Evolutionary conservation across 495 filamentous ascomycete species (phyloP), one percentile per base, ranked within the genome.

Genomic region (Emericellopsis terricola): DNA sequence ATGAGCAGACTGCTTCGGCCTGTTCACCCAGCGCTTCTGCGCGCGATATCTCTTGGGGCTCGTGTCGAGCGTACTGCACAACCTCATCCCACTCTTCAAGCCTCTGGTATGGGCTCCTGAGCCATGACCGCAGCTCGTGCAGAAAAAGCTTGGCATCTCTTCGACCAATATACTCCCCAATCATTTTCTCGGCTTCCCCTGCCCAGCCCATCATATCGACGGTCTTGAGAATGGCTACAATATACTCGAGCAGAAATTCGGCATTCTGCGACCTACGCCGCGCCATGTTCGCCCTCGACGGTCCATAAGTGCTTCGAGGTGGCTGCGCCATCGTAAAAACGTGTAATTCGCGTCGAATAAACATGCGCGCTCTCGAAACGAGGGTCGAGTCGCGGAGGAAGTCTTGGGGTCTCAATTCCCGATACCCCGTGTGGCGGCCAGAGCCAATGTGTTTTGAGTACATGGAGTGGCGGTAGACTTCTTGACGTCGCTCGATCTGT

Each of bases 211-310:
- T 85, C n/a, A 89, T 65, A 49, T 97, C 87, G 14, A 92, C 75
- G 0, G 79, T 83, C 44, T 84, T 91, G 26, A 97, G 57, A 29
- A 97, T 85, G 20, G 80, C 80, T 30, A 94, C 55, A 36, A 91
- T 70, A 45, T 92, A 94, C 42, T 89, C 83, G 15, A 94, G 71
- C 16, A 97, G 49, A 38, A 92, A 97, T 45, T 93, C 87, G 9
- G 80, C 74, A 50, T 87, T 91, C 42, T 76, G 79, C 3, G 67
- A 65, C 28, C 72, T 62, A 26, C 71, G 65, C 31, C 38, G 29
- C 41, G 48, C 36, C 40, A 38, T 26, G 41, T 33, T 32, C 6
- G 23, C 23, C 23, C 23, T 6, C 23, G 23, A 26, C 23, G 23
- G 6, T 6, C 23, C 11, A 6, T 26, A 11, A 6, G 6, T 6